Percentiles rank a stretch among this genome's conserved stretches.
Conservation (phyloP, 345 rosid species). For the Viola odorata region DNA sequence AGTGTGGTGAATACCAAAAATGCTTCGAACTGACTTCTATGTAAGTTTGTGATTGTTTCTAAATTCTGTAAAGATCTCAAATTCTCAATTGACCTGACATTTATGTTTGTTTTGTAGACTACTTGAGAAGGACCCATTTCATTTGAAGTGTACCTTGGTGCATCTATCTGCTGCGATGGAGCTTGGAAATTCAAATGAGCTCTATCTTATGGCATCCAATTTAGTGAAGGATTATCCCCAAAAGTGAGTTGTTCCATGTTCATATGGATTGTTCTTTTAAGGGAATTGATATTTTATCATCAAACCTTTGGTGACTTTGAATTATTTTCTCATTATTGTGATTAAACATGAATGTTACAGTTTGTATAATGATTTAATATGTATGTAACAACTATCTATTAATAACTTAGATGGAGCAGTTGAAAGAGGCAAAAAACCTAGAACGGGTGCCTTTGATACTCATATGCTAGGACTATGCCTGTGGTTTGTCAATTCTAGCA, state of each 20-base stretch:
- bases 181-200: slow-evolving; percentile 96
- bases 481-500: too few species aligned
- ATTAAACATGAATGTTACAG: too few species aligned
- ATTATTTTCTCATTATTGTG: background rate
- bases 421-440: too few species aligned
- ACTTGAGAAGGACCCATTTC: slow-evolving; percentile 98
- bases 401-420: too few species aligned
- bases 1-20: slow-evolving; percentile 89
- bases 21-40: slow-evolving; percentile 80
- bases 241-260: slow-evolving; percentile 46
- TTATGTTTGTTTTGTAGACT: slow-evolving; percentile 39
- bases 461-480: too few species aligned
- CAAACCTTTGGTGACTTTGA: background rate
- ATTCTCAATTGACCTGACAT: slow-evolving; percentile 16
- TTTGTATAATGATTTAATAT: too few species aligned
- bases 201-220: slow-evolving; percentile 90
- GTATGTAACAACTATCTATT: too few species aligned
- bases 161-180: slow-evolving; percentile 94
- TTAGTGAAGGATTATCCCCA: slow-evolving; percentile 94
- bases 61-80: slow-evolving; percentile 11
- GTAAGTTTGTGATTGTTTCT: slow-evolving; percentile 45
- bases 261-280: background rate
- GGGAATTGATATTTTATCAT: background rate
- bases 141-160: slow-evolving; percentile 75
- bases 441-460: too few species aligned